phyloP scores from a whole-genome alignment of 2,329 filamentous ascomycete genomes.

The Trichoderma aggressivum region DNA sequence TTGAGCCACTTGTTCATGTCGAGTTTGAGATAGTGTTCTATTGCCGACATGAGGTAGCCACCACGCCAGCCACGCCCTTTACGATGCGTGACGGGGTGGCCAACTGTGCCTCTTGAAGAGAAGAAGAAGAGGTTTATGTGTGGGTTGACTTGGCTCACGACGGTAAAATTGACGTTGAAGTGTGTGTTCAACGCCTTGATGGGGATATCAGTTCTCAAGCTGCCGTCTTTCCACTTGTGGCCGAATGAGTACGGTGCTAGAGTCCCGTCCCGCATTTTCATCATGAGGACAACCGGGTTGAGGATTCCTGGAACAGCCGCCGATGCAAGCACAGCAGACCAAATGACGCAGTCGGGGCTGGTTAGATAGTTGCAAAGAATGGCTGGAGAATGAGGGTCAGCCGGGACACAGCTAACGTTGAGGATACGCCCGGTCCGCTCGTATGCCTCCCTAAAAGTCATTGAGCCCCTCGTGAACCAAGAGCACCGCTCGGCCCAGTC shows the following conservation, averaged over 20 bases:
- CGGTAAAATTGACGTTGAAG: slow-evolving; percentile 98
- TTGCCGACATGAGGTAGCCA: slow-evolving; percentile 86
- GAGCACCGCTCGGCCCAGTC: slow-evolving; percentile 82
- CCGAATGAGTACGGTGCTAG: slow-evolving; percentile 92
- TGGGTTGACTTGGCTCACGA: slow-evolving; percentile 85
- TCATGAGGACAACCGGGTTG: slow-evolving; percentile 90
- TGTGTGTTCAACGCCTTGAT: slow-evolving; percentile 91
- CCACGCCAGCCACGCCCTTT: slow-evolving; percentile 93
- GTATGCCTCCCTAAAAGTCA: slow-evolving; percentile 94
- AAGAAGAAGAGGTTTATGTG: slow-evolving; percentile 99
- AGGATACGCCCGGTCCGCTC: slow-evolving; percentile 89
- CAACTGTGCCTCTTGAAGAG: slow-evolving; percentile 85
- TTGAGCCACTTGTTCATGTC: slow-evolving; percentile 98
- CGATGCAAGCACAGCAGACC: slow-evolving; percentile 92
- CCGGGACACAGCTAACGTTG: slow-evolving; percentile 93
- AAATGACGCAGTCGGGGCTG: slow-evolving; percentile 94
- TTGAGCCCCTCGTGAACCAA: slow-evolving; percentile 88
- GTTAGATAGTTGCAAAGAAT: slow-evolving; percentile 96
- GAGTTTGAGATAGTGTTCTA: slow-evolving; percentile 92
- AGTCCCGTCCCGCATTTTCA: slow-evolving; percentile 75
- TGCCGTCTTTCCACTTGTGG: slow-evolving; percentile 99
- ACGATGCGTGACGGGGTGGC: slow-evolving; percentile 89
- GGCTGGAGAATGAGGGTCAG: slow-evolving; percentile 86
- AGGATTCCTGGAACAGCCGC: slow-evolving; percentile 94
- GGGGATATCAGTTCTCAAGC: slow-evolving; percentile 89